Conservation (phyloP, 2,329 filamentous ascomycete species). For the Aspergillus sp. region DNA sequence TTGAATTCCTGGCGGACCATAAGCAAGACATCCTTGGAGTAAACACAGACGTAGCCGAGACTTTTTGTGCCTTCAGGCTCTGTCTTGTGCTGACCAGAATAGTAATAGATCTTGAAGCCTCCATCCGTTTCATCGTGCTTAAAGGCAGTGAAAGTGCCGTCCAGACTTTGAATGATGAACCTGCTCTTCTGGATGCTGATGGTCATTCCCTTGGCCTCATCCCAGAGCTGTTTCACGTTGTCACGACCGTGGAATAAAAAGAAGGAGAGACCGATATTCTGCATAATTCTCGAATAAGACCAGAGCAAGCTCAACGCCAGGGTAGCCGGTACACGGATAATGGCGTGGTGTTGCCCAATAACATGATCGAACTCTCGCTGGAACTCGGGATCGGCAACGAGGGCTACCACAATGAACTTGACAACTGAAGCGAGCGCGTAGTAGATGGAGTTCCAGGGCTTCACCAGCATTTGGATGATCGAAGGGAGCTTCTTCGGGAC, state of each 20-base stretch:
- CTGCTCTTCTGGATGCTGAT: slow-evolving; percentile 51
- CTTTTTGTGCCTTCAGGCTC: slow-evolving; percentile 48
- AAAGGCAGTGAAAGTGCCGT: slow-evolving; percentile 54
- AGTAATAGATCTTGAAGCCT: slow-evolving; percentile 44
- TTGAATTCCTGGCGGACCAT: slow-evolving; percentile 49
- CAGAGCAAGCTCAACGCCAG: slow-evolving; percentile 51
- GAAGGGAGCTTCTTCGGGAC: slow-evolving; percentile 27
- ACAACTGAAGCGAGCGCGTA: slow-evolving; percentile 46
- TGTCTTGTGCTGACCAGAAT: slow-evolving; percentile 43
- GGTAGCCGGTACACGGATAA: slow-evolving; percentile 40
- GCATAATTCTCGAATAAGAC: slow-evolving; percentile 49
- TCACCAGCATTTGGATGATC: slow-evolving; percentile 29
- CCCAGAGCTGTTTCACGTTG: slow-evolving; percentile 50
- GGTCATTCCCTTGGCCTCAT: slow-evolving; percentile 52
- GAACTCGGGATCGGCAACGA: slow-evolving; percentile 56
- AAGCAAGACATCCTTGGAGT: slow-evolving; percentile 51
- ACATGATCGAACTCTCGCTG: slow-evolving; percentile 53
- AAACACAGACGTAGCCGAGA: slow-evolving; percentile 51
- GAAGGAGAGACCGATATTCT: slow-evolving; percentile 49
- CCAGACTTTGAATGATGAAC: slow-evolving; percentile 50
- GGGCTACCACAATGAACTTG: slow-evolving; percentile 53
- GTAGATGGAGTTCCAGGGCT: slow-evolving; percentile 44
- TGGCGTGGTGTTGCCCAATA: slow-evolving; percentile 36
- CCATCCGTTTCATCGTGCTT: slow-evolving; percentile 42
- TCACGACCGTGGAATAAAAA: slow-evolving; percentile 54